Percentiles rank a stretch among this genome's conserved stretches.
Conservation (phyloP, 2,329 filamentous ascomycete genomes). For the Venturia carpophila region DNA sequence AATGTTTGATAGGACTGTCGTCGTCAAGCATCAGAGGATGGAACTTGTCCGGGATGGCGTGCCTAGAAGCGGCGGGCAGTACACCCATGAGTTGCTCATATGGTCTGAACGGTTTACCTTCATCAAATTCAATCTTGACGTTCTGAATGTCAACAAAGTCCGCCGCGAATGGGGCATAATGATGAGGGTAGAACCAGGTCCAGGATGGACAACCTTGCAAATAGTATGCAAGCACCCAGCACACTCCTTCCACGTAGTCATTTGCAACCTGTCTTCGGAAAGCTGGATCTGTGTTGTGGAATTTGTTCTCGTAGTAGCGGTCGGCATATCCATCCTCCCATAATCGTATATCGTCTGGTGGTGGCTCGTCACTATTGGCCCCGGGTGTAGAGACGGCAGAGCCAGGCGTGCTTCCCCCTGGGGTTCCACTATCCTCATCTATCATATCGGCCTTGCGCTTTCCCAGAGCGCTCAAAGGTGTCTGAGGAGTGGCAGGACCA, state of each 20-base stretch:
- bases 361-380: conserved; percentile 49
- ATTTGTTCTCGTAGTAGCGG: conserved; percentile 96
- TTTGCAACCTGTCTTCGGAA: conserved; percentile 85
- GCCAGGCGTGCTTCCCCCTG: conserved; percentile 51
- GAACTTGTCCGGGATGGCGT: conserved; percentile 82
- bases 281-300: conserved; percentile 70
- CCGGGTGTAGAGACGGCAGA: conserved; percentile 40
- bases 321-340: conserved; percentile 97
- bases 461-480: conserved; percentile 47
- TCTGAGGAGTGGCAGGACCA: conserved; percentile 25
- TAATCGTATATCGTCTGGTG: conserved; percentile 73
- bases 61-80: conserved; percentile 83
- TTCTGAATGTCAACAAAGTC: conserved; percentile 81
- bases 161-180: conserved; percentile 94
- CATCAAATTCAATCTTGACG: conserved; percentile 72
- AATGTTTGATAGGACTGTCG: conserved; percentile 90
- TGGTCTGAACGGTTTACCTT: conserved; percentile 76
- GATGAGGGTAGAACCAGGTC: conserved; percentile 99
- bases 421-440: conserved; percentile 52
- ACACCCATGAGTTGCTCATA: conserved; percentile 99
- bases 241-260: conserved; percentile 88
- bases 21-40: conserved; percentile 82
- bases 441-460: conserved; percentile 73
- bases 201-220: conserved; percentile 97
- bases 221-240: conserved; percentile 94